Conservation (phyloP, 2,329 filamentous ascomycete genomes). For the Fusarium chaquense region DNA sequence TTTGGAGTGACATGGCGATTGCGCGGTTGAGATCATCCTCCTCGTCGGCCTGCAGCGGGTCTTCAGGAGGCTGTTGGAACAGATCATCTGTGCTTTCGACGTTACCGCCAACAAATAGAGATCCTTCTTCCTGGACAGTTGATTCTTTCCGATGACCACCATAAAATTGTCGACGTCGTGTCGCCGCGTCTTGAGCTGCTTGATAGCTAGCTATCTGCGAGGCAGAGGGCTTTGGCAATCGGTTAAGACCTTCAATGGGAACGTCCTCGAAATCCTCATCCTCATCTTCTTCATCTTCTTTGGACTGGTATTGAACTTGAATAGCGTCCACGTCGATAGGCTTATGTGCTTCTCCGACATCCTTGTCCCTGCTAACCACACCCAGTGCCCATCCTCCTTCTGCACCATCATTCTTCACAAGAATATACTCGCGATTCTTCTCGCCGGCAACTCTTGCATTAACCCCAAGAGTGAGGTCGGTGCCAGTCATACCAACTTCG, state of each 20-base stretch:
- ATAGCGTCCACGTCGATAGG: slow-evolving; percentile 90
- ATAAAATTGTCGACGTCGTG: slow-evolving; percentile 49
- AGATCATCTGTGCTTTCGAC: slow-evolving; percentile 41
- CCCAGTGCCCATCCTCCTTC: slow-evolving; percentile 97
- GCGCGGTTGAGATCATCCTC: slow-evolving; percentile 78
- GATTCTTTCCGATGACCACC: slow-evolving; percentile 29
- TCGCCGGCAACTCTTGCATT: slow-evolving; percentile 82
- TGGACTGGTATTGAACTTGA: slow-evolving; percentile 67
- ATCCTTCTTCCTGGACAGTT: slow-evolving; percentile 56
- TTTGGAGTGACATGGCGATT: slow-evolving; percentile 86
- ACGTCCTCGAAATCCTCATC: slow-evolving; percentile 92
- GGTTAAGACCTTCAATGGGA: slow-evolving; percentile 88
- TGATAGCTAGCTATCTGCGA: slow-evolving; percentile 42
- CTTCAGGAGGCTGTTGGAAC: slow-evolving; percentile 52
- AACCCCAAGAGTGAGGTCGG: slow-evolving; percentile 75
- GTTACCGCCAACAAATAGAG: slow-evolving; percentile 60
- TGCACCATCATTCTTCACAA: slow-evolving; percentile 94
- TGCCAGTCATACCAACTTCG: slow-evolving; percentile 87
- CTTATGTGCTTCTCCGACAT: slow-evolving; percentile 82
- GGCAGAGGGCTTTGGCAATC: slow-evolving; percentile 72
- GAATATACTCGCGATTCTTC: slow-evolving; percentile 90
- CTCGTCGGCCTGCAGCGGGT: slow-evolving; percentile 55
- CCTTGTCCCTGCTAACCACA: slow-evolving; percentile 87
- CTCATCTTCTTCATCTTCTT: slow-evolving; percentile 74
- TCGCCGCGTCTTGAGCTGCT: slow-evolving; percentile 44